Conservation (phyloP, 108 stramenopile genomes). For the Pseudonitzschia pungens region DNA sequence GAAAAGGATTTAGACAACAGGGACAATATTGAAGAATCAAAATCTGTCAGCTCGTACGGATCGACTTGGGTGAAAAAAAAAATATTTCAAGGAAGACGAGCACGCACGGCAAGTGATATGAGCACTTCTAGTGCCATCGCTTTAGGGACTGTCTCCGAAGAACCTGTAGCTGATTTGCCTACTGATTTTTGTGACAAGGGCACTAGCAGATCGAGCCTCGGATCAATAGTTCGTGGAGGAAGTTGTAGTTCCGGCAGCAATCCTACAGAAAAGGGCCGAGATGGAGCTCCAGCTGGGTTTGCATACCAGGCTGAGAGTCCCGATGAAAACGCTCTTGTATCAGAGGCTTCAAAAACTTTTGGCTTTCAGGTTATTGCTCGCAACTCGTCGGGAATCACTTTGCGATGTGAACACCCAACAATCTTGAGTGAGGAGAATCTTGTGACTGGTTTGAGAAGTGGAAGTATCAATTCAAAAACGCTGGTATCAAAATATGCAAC, state of each 20-base stretch:
- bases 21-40: conserved; percentile 29
- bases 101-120: conserved; percentile 31
- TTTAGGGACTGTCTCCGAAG: neutral
- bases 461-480: conserved; percentile 41
- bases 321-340: conserved; percentile 88
- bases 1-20: conserved; percentile 74
- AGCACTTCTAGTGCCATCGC: conserved; percentile 11
- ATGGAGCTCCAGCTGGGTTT: conserved; percentile 80
- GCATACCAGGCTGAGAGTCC: conserved; percentile 91
- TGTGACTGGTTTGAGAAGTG: conserved; percentile 53
- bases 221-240: conserved; percentile 9
- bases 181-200: conserved; percentile 10
- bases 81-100: too few relatives aligned
- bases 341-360: conserved; percentile 71
- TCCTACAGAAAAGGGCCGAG: conserved; percentile 45
- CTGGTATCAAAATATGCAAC: conserved; percentile 59
- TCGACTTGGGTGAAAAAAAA: conserved; percentile 4
- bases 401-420: conserved; percentile 63
- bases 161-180: neutral
- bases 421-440: conserved; percentile 50
- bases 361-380: conserved; percentile 82
- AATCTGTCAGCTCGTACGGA: conserved; percentile 15
- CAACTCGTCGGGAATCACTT: conserved; percentile 64
- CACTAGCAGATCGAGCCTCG: conserved; percentile 21
- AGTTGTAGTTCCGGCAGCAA: neutral